A percentile compares a stretch with the other conserved stretches of the same genome.
Conservation (phyloP, 768 basidiomycete genomes). For the Calocybe indica region DNA sequence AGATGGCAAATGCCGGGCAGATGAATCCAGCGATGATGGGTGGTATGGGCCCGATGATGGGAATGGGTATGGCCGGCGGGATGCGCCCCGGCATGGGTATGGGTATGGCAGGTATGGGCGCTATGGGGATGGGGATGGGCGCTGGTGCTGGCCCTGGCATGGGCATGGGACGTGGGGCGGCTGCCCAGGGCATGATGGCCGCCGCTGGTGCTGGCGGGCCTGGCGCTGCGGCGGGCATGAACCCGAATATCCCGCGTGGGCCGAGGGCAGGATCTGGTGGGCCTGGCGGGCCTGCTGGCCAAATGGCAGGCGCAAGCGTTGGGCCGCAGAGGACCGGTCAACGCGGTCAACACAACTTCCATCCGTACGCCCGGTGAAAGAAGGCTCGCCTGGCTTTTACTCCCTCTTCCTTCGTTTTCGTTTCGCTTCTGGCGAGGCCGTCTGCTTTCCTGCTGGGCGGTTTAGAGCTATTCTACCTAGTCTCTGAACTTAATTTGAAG, state of each 20-base stretch:
- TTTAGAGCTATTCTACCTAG: too few species aligned
- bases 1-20: constrained; percentile 59
- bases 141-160: constrained; percentile 34
- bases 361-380: constrained; percentile 69
- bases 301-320: constrained; percentile 48
- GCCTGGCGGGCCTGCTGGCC: constrained; percentile 20
- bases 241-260: constrained; percentile 58
- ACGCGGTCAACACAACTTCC: constrained; percentile 76
- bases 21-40: constrained; percentile 60
- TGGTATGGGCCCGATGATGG: constrained; percentile 37
- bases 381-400: too few species aligned
- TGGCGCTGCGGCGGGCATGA: constrained; percentile 29
- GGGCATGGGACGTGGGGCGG: constrained; percentile 31
- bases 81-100: constrained; percentile 31
- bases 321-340: constrained; percentile 71
- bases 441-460: too few species aligned
- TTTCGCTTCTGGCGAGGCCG: too few species aligned
- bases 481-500: too few species aligned
- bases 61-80: constrained; percentile 26
- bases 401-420: too few species aligned
- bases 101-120: constrained; percentile 31
- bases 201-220: constrained; percentile 23
- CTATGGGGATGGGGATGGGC: constrained; percentile 36
- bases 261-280: constrained; percentile 56
- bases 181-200: constrained; percentile 32